These are phyloP conservation scores for Simmondsia chinensis DNA, from an alignment of 148 eudicot genomes.

Conservation along the genomic window DNA sequence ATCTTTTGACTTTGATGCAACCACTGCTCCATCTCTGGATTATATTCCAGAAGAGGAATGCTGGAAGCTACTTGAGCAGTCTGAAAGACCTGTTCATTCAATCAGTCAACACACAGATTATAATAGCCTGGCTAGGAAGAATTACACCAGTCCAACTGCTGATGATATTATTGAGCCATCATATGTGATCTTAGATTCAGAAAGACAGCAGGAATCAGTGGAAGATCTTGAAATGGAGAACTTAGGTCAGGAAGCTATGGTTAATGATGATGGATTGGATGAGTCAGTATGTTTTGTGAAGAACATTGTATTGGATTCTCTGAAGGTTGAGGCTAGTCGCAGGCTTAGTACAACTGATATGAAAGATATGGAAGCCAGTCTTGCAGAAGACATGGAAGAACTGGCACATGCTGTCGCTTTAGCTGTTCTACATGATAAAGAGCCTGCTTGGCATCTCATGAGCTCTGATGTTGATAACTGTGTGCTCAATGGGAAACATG, in stretches of 20 bases:
- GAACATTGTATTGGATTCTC: conserved; percentile 36
- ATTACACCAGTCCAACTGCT: conserved; percentile 7
- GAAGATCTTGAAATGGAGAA: conserved; percentile 19
- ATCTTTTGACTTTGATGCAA: conserved; percentile 29
- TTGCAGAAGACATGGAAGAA: conserved; percentile 50
- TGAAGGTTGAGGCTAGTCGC: conserved; percentile 66
- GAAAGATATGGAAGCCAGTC: conserved; percentile 39
- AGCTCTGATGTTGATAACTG: conserved; percentile 16
- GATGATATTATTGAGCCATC: conserved; percentile 62
- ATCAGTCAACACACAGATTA: conserved; percentile 6
- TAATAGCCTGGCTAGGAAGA: conserved; percentile 10
- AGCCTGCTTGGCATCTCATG: conserved; percentile 14
- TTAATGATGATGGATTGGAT: conserved; percentile 11
- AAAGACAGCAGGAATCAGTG: conserved; percentile 21
- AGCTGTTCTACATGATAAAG: conserved; percentile 30
- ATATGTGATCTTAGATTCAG: conserved; percentile 58
- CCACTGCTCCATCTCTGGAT: conserved; percentile 47
- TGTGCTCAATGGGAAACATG: conserved; percentile 34
- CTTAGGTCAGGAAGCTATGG: conserved; percentile 10
- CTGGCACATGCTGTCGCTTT: conserved; percentile 53
- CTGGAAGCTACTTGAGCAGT: conserved; percentile 59
- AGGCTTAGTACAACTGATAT: conserved; percentile 40
- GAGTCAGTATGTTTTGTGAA: conserved; percentile 28
- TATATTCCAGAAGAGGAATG: conserved; percentile 68
- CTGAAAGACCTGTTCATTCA: conserved; percentile 17